These are phyloP conservation scores for Sporothrix pallida DNA, from an alignment of 2,329 filamentous ascomycete species.

Conservation along the genomic window DNA sequence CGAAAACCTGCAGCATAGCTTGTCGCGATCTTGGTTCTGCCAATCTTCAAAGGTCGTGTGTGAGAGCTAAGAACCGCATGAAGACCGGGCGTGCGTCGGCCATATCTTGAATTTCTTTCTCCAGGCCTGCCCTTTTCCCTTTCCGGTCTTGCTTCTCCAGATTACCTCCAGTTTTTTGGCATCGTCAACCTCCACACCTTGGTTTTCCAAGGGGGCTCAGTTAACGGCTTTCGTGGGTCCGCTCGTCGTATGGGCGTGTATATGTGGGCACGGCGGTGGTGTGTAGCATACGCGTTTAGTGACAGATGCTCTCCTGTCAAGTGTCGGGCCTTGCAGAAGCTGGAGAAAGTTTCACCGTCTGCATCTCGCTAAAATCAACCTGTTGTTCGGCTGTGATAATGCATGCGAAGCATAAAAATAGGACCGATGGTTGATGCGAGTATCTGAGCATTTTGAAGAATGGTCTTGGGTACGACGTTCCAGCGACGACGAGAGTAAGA, in stretches of 20 bases:
- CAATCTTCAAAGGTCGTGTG: not conserved
- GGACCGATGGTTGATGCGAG: not conserved
- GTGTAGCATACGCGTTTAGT: too few relatives aligned
- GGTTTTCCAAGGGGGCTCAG: not conserved
- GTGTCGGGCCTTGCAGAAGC: not conserved
- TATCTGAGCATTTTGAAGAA: not conserved
- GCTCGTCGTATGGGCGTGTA: constrained; percentile 6
- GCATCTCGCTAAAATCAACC: not conserved
- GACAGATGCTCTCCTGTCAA: too few relatives aligned
- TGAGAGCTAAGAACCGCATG: not conserved
- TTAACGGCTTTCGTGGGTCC: not conserved
- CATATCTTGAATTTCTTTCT: not conserved
- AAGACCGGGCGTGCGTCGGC: constrained; percentile 16
- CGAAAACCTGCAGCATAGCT: not conserved
- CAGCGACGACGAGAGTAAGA: not conserved
- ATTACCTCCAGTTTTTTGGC: not conserved
- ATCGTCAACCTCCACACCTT: not conserved
- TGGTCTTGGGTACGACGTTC: not conserved
- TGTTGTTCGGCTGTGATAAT: not conserved
- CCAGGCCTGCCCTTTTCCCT: not conserved
- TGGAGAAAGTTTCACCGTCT: not conserved
- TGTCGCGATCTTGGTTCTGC: not conserved
- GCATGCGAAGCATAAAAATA: constrained; percentile 15
- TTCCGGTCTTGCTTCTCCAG: constrained; percentile 8
- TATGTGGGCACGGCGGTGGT: not conserved